Percentiles rank a stretch among this genome's conserved stretches.
Conservation (phyloP, 768 basidiomycete genomes). For the Podaxis rugospora region DNA sequence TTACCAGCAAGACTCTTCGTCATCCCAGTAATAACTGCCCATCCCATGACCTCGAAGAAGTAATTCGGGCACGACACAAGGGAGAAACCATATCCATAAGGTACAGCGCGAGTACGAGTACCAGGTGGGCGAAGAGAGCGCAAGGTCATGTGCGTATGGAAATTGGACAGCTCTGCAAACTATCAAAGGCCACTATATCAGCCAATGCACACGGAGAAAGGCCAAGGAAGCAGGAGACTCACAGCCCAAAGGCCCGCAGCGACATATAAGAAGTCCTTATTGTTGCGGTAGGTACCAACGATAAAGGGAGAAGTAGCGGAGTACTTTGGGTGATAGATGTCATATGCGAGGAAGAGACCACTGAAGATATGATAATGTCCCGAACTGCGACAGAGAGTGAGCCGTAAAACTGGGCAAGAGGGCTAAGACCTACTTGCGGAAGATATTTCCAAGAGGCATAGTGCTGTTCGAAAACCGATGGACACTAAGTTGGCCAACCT, state of each 20-base stretch:
- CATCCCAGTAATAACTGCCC: constrained; percentile 69
- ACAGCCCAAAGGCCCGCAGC: constrained; percentile 75
- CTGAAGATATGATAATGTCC: constrained; percentile 84
- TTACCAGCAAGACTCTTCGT: constrained; percentile 72
- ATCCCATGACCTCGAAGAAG: constrained; percentile 81
- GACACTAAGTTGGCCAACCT: constrained; percentile 42
- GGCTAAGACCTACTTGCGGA: constrained; percentile 70
- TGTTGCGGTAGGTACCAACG: constrained; percentile 55
- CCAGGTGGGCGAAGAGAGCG: constrained; percentile 81
- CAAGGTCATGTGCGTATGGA: constrained; percentile 77
- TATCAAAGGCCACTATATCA: constrained; percentile 25
- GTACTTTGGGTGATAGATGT: constrained; percentile 80
- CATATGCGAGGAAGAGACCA: constrained; percentile 72
- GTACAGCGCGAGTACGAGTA: constrained; percentile 76
- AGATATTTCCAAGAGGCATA: constrained; percentile 82
- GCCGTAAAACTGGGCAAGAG: not conserved
- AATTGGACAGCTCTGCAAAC: constrained; percentile 85
- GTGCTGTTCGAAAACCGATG: constrained; percentile 96
- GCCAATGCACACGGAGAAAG: not conserved
- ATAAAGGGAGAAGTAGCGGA: constrained; percentile 61
- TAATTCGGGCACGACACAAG: constrained; percentile 92
- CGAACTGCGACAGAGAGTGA: constrained; percentile 47
- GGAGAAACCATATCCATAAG: constrained; percentile 88
- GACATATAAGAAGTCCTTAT: constrained; percentile 62
- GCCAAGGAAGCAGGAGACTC: constrained; percentile 25